Evolutionary conservation across 2,329 filamentous ascomycete species (phyloP), one percentile per base, ranked within the genome.

Genomic region (Nothophaeocryptopus gaeumannii): DNA sequence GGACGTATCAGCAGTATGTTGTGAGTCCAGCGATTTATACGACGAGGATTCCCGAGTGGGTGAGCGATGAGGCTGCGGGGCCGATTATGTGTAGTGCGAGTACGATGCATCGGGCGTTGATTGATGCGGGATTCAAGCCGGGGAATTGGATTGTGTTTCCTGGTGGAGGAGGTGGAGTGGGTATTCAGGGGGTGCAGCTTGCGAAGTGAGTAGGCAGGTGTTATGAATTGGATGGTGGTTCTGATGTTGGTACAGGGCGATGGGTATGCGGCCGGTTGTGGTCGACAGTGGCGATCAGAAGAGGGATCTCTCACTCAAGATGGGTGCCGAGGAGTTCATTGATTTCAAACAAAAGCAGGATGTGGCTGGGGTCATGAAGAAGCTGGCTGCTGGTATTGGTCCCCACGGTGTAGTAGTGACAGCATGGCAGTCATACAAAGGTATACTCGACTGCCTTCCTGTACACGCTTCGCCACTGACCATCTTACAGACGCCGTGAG

Each of bases 1-100:
- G 79, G 1, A 78, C 78, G 1, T 84, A 82, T 62, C 77, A 81
- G 64, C 78, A 84, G 62, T 84, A 84, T 61, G 67, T 83, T 34
- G 70, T 74, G 10, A 76, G 74, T 1, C 80, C 81, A 1, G 79
- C 78, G 11, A 71, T 71, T 34, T 81, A 81, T 58, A 78, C 78
- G 0, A 73, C 72, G 0, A 70, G 73, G 14, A 81, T 83, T 48
- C 80, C 79, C 0, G 76, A 82, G 31, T 78, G 74, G 0, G 74
- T 83, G 0, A 64, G 68, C 0, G 79, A 81, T 52, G 74, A 77
- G 53, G 58, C 79, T n/a, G 80, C 80, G 2, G 81, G 75, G 0
- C 81, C 80, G 0, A 75, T 83, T 50, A 82, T 83, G 78, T 84
- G 81, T 66, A 74, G 70, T 37, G 78, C 77, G 0, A 76, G 74